phyloP scores from a whole-genome alignment of 108 stramenopile genomes.

The Hondaea fermentalgiana region DNA sequence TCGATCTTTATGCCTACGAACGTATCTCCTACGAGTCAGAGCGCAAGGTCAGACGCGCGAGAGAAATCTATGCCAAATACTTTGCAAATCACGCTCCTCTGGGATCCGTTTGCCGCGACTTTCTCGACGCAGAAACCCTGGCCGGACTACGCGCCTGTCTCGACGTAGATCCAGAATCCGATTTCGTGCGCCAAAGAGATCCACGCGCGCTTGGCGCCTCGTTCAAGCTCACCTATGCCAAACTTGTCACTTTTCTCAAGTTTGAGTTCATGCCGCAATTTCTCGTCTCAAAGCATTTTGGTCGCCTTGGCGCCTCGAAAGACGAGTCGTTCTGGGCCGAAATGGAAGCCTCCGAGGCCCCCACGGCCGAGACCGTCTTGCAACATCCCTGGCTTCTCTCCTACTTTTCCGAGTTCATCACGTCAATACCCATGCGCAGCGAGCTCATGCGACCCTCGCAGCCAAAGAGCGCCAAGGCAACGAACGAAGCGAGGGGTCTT shows the following conservation, averaged over 20 bases:
- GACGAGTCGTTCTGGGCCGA: background rate
- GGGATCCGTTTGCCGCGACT: background rate
- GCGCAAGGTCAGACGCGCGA: background rate
- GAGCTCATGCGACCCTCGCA: too few relatives aligned
- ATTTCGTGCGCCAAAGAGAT: background rate
- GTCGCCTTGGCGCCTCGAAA: background rate
- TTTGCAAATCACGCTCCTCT: background rate
- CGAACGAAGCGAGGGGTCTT: too few relatives aligned
- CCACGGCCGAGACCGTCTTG: background rate
- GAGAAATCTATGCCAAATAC: background rate
- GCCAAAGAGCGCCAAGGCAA: too few relatives aligned
- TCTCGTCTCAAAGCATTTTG: background rate
- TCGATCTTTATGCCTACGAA: background rate
- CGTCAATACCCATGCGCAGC: background rate
- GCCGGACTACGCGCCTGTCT: background rate
- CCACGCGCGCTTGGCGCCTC: background rate
- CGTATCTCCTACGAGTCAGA: background rate
- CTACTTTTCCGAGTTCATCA: background rate
- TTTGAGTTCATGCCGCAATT: slow-evolving; percentile 14
- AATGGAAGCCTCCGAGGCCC: background rate
- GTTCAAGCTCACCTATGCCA: background rate
- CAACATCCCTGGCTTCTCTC: background rate
- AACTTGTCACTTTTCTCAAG: background rate
- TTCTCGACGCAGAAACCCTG: background rate
- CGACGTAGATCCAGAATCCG: background rate